Conservation (phyloP, 1,284 basidiomycete genomes). For the Pseudozyma thailandica region DNA sequence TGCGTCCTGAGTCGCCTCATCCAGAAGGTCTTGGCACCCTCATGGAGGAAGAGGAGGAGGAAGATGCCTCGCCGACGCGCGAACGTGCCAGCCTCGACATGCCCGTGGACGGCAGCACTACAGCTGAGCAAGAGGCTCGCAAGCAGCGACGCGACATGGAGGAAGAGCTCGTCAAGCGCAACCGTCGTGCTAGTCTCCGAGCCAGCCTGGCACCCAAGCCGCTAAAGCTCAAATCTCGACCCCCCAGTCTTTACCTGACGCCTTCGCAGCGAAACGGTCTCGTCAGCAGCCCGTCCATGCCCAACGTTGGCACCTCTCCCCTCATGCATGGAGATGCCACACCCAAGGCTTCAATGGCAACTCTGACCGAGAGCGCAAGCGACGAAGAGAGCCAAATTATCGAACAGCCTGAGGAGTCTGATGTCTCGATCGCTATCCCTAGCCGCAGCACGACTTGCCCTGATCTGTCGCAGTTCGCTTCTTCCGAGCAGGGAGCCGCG, state of each 20-base stretch:
- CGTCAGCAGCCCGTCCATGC: constrained; percentile 41
- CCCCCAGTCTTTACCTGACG: constrained; percentile 57
- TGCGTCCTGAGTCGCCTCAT: constrained; percentile 38
- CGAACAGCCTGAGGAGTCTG: constrained; percentile 6
- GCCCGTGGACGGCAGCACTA: constrained; percentile 17
- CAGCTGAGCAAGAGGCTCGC: constrained; percentile 23
- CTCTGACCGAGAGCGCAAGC: constrained; percentile 10
- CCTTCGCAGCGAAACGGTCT: constrained; percentile 29
- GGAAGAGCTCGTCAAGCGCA: constrained; percentile 53
- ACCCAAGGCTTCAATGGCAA: constrained; percentile 11
- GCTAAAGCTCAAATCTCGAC: constrained; percentile 61
- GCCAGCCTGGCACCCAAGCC: constrained; percentile 56
- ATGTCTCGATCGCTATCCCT: constrained; percentile 6
- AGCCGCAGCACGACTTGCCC: constrained; percentile 42
- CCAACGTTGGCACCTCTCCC: constrained; percentile 33
- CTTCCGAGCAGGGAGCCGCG: neutral
- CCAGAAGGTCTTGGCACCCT: constrained; percentile 57
- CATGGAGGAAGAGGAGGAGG: constrained; percentile 63
- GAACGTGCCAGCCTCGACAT: constrained; percentile 44
- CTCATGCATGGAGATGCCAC: constrained; percentile 19
- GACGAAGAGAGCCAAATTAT: constrained; percentile 27
- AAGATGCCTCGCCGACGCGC: constrained; percentile 51
- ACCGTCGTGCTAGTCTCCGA: constrained; percentile 48
- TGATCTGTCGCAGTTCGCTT: constrained; percentile 8
- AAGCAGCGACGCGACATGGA: constrained; percentile 46